Percentiles rank a stretch among this genome's conserved stretches.
phyloP scores from a whole-genome alignment of 495 filamentous ascomycete species.

The Neurospora sp. region DNA sequence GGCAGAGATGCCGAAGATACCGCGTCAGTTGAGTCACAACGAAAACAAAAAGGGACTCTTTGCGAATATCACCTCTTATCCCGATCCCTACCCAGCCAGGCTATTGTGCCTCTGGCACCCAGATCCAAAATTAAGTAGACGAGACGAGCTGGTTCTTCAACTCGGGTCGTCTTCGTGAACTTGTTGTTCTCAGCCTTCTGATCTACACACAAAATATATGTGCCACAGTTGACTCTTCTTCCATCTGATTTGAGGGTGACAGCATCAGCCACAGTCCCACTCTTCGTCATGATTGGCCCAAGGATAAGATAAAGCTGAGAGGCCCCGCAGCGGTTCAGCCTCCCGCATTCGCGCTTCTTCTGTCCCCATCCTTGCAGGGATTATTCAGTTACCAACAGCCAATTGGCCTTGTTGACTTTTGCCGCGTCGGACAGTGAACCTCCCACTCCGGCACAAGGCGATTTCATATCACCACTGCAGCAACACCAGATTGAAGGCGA shows the following conservation, averaged over 20 bases:
- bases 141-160: neutral
- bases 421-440: neutral
- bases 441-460: neutral
- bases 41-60: neutral
- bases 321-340: neutral
- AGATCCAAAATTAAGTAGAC: neutral
- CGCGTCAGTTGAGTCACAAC: neutral
- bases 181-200: neutral
- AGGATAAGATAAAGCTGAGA: neutral
- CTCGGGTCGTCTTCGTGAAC: neutral
- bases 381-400: too few species aligned
- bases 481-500: neutral
- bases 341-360: neutral
- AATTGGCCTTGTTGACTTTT: neutral
- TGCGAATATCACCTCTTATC: neutral
- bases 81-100: neutral
- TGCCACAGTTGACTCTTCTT: neutral
- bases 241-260: neutral
- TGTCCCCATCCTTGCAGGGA: neutral
- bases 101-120: neutral
- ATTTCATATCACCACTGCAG: neutral
- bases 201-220: neutral
- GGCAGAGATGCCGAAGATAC: neutral
- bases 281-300: neutral
- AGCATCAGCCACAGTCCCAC: neutral